phyloP scores from a whole-genome alignment of 225 moss, liverwort and hornwort species.

The Sphagnum contortum region DNA sequence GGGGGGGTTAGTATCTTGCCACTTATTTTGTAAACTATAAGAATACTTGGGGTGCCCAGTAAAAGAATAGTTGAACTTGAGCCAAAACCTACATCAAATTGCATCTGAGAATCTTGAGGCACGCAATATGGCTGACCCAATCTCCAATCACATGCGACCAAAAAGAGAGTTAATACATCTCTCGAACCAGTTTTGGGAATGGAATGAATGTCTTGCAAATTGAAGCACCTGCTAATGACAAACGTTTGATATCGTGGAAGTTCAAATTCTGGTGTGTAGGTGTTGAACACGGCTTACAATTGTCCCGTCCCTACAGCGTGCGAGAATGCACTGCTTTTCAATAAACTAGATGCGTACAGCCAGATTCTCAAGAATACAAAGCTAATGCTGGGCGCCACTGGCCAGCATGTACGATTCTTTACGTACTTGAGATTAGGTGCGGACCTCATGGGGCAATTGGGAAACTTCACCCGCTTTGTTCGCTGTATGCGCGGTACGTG shows the following conservation, averaged over 20 bases:
- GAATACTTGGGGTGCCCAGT: no score
- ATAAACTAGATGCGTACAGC: conserved; percentile 67
- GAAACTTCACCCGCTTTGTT: conserved; percentile 73
- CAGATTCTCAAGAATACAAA: conserved; percentile 73
- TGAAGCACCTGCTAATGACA: no score
- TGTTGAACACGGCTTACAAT: conserved; percentile 50
- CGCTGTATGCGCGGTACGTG: conserved; percentile 62
- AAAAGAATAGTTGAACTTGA: no score
- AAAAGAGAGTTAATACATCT: no score
- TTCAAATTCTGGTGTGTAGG: conserved; percentile 18
- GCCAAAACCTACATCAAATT: no score
- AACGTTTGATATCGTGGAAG: no score
- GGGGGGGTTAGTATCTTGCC: no score
- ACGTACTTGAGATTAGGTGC: conserved; percentile 77
- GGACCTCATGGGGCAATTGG: conserved; percentile 63
- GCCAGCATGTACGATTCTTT: conserved; percentile 49
- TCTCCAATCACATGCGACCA: no score
- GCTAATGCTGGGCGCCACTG: conserved; percentile 34
- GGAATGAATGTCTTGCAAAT: no score
- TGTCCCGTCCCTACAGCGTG: conserved; percentile 50
- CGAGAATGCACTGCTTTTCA: conserved; percentile 86
- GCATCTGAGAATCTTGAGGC: no score
- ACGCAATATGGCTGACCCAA: no score
- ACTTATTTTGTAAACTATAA: no score
- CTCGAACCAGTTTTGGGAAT: neutral